A percentile compares a stretch with the other conserved stretches of the same genome.
phyloP scores from a whole-genome alignment of 805 yeast species.

The Starmerella bacillaris region DNA sequence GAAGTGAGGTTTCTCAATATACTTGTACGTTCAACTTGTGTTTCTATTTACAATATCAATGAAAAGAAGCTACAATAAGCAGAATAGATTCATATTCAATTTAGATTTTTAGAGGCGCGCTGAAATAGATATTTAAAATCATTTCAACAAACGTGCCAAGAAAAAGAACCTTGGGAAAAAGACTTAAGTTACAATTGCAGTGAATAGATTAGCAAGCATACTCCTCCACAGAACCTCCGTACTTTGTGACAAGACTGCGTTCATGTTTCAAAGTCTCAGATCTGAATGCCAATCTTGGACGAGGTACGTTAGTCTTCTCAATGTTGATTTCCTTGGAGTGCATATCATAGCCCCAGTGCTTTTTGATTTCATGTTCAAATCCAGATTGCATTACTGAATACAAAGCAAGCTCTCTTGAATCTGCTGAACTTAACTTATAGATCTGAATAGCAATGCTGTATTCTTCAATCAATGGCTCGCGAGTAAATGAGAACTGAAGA shows the following conservation, averaged over 20 bases:
- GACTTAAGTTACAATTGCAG: too few species aligned
- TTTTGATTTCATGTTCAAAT: constrained; percentile 69
- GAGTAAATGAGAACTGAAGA: constrained; percentile 85
- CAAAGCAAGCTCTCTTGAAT: constrained; percentile 90
- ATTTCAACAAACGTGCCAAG: too few species aligned
- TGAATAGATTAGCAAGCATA: too few species aligned
- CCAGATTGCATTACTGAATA: constrained; percentile 91
- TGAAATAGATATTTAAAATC: too few species aligned
- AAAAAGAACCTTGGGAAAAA: too few species aligned
- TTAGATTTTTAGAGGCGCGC: too few species aligned
- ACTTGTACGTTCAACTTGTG: too few species aligned
- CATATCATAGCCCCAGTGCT: constrained; percentile 73
- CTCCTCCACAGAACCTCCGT: constrained; percentile 11
- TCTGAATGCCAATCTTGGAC: constrained; percentile 67
- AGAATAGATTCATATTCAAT: too few species aligned
- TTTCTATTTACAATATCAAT: too few species aligned
- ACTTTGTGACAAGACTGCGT: constrained; percentile 26
- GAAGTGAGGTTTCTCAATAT: too few species aligned
- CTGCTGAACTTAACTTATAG: constrained; percentile 82
- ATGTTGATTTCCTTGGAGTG: constrained; percentile 51
- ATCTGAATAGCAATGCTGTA: constrained; percentile 97
- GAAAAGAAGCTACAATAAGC: too few species aligned
- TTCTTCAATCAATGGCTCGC: constrained; percentile 94
- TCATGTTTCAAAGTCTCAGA: constrained; percentile 67
- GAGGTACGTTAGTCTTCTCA: constrained; percentile 89